These are phyloP conservation scores for Globisporangium cederbergense DNA, from an alignment of 352 stramenopile species.

Conservation along the genomic window DNA sequence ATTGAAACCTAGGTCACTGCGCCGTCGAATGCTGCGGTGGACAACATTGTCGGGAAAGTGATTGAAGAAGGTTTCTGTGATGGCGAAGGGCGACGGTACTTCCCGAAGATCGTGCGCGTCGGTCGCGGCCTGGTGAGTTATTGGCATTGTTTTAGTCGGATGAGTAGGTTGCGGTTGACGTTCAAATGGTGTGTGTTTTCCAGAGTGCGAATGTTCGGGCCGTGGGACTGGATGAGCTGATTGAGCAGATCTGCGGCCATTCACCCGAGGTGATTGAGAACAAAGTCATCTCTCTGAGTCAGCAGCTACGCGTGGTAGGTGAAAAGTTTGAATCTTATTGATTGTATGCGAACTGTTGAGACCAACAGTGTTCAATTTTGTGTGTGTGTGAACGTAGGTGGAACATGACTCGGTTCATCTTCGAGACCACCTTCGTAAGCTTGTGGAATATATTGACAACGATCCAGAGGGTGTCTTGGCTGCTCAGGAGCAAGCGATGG, in stretches of 20 bases:
- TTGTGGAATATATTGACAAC: conserved; percentile 70
- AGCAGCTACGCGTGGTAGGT: conserved; percentile 54
- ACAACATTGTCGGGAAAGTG: conserved; percentile 97
- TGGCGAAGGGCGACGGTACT: conserved; percentile 91
- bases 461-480: conserved; percentile 50
- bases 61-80: conserved; percentile 95
- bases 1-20: conserved; percentile 62
- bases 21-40: conserved; percentile 94
- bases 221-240: conserved; percentile 80
- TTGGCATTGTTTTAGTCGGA: not conserved
- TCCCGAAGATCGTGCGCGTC: conserved; percentile 93
- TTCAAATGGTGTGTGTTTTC: not conserved
- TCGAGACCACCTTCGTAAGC: conserved; percentile 59
- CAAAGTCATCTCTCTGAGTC: conserved; percentile 45
- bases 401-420: conserved; percentile 67
- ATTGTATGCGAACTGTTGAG: not conserved
- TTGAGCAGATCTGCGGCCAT: conserved; percentile 79
- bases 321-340: not conserved
- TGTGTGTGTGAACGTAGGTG: conserved; percentile 33
- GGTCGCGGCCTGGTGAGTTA: conserved; percentile 74
- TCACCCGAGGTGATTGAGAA: conserved; percentile 68
- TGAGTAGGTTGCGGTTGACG: not conserved
- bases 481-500: conserved; percentile 31
- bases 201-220: conserved; percentile 77
- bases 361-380: not conserved